Percentiles rank a stretch among this genome's conserved stretches.
These are phyloP conservation scores for Fragaria ananassa DNA, from an alignment of 306 rosid species.

Conservation along the genomic window DNA sequence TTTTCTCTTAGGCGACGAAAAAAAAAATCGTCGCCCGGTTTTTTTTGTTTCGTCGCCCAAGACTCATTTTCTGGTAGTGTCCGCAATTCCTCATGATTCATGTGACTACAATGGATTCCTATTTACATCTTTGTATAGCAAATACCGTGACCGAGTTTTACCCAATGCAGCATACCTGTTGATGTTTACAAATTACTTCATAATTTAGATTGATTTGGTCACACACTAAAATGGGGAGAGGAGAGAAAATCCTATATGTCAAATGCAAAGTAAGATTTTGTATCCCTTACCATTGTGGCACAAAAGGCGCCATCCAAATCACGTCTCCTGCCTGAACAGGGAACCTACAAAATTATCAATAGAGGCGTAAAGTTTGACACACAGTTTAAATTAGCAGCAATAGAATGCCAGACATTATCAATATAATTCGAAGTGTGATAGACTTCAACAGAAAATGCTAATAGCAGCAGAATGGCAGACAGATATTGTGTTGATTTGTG, in stretches of 20 bases:
- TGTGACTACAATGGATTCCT: conserved; percentile 56
- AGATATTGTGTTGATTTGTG: too few species aligned
- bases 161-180: conserved; percentile 96
- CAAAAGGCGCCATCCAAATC: conserved; percentile 99
- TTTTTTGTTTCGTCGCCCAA: too few species aligned
- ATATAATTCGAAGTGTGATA: background rate
- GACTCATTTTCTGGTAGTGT: too few species aligned
- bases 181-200: conserved; percentile 17
- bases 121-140: conserved; percentile 86
- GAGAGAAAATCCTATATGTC: background rate
- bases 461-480: background rate
- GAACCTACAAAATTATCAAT: conserved; percentile 49
- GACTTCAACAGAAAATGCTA: background rate
- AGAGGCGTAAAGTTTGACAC: background rate
- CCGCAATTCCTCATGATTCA: background rate
- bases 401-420: background rate
- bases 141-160: conserved; percentile 70
- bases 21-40: too few species aligned
- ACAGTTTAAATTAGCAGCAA: background rate
- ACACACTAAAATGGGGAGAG: background rate
- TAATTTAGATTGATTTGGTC: conserved; percentile 1
- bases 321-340: conserved; percentile 90
- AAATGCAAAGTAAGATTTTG: background rate
- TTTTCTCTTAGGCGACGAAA: too few species aligned
- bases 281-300: conserved; percentile 77